phyloP scores from a whole-genome alignment of 2,329 filamentous ascomycete genomes.

The Neofusicoccum umdonicola region DNA sequence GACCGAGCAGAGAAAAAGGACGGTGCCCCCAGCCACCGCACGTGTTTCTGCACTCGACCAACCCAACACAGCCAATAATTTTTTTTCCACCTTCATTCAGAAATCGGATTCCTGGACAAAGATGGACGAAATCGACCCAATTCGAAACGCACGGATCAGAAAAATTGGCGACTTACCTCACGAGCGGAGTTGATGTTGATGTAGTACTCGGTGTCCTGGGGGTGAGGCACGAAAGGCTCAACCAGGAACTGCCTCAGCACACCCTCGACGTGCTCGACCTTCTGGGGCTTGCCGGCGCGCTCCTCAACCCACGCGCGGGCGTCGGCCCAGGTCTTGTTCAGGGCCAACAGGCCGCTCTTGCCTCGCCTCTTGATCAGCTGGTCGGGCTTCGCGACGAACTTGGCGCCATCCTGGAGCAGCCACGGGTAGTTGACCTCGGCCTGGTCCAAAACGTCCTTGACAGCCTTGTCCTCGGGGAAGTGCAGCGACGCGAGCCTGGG shows the following conservation, averaged over 20 bases:
- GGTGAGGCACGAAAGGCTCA: constrained; percentile 96
- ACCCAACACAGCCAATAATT: neutral
- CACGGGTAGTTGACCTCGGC: constrained; percentile 96
- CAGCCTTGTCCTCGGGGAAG: constrained; percentile 84
- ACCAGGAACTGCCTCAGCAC: constrained; percentile 93
- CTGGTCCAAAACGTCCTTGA: constrained; percentile 84
- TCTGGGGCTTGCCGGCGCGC: constrained; percentile 85
- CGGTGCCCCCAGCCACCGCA: constrained; percentile 13
- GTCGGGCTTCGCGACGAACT: constrained; percentile 98
- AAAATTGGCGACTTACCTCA: constrained; percentile 71
- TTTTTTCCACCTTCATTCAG: neutral
- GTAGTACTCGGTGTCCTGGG: constrained; percentile 96
- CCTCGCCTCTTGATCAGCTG: constrained; percentile 99
- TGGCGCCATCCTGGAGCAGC: constrained; percentile 77
- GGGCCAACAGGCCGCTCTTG: constrained; percentile 92
- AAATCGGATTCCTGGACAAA: neutral
- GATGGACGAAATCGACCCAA: constrained; percentile 14
- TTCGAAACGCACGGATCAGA: constrained; percentile 17
- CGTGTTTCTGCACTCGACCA: neutral
- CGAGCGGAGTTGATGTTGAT: constrained; percentile 99
- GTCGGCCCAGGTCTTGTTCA: constrained; percentile 97
- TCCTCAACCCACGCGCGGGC: constrained; percentile 91
- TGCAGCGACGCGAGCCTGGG: constrained; percentile 86
- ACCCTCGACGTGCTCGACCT: constrained; percentile 89
- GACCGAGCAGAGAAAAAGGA: constrained; percentile 34